These are phyloP conservation scores for Botryobasidium botryosum DNA, from an alignment of 768 basidiomycete genomes.

Conservation along the genomic window DNA sequence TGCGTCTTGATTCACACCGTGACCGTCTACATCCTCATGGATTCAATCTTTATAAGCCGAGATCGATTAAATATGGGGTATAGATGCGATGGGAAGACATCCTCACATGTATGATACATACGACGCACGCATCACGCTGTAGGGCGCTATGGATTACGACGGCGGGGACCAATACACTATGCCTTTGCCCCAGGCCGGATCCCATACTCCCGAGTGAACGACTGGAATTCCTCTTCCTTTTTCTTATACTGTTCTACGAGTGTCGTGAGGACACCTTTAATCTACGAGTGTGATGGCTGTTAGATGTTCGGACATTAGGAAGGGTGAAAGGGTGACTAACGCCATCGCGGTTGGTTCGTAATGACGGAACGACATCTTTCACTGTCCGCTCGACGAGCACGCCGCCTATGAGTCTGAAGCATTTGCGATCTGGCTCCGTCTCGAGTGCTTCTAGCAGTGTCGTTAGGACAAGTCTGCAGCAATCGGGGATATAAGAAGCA, in stretches of 20 bases:
- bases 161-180: no score
- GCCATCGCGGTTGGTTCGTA: slow-evolving; percentile 79
- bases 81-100: no score
- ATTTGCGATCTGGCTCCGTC: slow-evolving; percentile 82
- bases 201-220: slow-evolving; percentile 62
- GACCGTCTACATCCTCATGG: no score
- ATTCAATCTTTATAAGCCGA: no score
- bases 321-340: slow-evolving; percentile 28
- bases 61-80: no score
- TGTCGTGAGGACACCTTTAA: slow-evolving; percentile 59
- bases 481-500: not conserved
- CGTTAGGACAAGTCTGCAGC: slow-evolving; percentile 60
- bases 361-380: slow-evolving; percentile 77
- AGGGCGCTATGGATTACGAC: no score
- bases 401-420: slow-evolving; percentile 92
- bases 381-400: slow-evolving; percentile 93
- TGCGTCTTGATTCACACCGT: no score
- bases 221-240: slow-evolving; percentile 71
- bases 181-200: no score
- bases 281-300: slow-evolving; percentile 30
- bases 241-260: slow-evolving; percentile 77
- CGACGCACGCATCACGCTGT: no score
- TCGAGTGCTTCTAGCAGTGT: slow-evolving; percentile 70
- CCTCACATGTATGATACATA: no score
- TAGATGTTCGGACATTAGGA: not conserved